phyloP scores from a whole-genome alignment of 179 eudicot genomes.

The Silene vulgaris region DNA sequence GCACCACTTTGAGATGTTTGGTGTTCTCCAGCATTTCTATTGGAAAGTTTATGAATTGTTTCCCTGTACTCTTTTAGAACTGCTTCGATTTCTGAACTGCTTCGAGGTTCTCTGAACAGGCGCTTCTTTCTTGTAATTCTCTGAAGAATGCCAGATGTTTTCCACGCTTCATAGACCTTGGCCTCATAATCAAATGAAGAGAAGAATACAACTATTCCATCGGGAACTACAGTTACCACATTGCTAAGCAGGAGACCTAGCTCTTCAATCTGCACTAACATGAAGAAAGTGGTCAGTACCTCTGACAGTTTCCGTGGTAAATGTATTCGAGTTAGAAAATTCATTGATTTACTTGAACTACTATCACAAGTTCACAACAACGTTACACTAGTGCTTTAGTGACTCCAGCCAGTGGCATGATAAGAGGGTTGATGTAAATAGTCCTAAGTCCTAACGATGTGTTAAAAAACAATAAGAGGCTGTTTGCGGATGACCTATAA shows the following conservation, averaged over 20 bases:
- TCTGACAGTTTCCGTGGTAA: not conserved
- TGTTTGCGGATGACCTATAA: too few relatives aligned
- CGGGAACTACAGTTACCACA: slow-evolving; percentile 68
- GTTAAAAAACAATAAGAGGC: too few relatives aligned
- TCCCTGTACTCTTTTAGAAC: slow-evolving; percentile 72
- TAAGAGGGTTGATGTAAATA: too few relatives aligned
- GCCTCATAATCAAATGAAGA: slow-evolving; percentile 86
- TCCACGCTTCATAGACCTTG: slow-evolving; percentile 75
- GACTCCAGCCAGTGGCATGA: not conserved
- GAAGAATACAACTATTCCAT: slow-evolving; percentile 82
- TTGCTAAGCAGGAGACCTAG: slow-evolving; percentile 82
- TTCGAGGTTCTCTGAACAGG: slow-evolving; percentile 85
- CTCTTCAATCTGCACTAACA: slow-evolving; percentile 62
- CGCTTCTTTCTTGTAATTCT: slow-evolving; percentile 68
- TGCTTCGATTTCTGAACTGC: slow-evolving; percentile 60
- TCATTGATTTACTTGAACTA: not conserved
- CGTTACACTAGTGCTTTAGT: not conserved
- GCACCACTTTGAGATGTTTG: slow-evolving; percentile 59
- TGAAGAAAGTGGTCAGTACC: not conserved
- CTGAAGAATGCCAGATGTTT: slow-evolving; percentile 64
- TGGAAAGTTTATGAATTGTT: slow-evolving; percentile 41
- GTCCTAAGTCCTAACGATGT: too few relatives aligned
- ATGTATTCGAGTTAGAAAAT: not conserved
- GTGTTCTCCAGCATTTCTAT: slow-evolving; percentile 24
- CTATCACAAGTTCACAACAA: not conserved